Evolutionary conservation across 257 asterid genomes (phyloP).

Genomic region (Knoxia roxburghii): DNA sequence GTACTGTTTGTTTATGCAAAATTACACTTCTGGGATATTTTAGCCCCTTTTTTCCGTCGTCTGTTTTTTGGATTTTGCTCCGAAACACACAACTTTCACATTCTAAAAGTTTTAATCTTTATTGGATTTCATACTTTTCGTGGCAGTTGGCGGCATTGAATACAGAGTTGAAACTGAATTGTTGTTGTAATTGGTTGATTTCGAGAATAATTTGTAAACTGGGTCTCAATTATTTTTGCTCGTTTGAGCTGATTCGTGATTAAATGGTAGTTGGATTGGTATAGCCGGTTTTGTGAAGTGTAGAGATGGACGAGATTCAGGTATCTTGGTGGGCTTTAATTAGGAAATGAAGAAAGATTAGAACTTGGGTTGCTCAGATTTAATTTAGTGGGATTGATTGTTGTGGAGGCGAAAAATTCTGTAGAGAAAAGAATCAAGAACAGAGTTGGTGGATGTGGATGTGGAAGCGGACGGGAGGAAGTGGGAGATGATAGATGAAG

Average conservation of each 20-base stretch:
- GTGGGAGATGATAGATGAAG: constrained; percentile 43
- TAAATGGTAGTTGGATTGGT: constrained; percentile 9
- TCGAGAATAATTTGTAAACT: constrained; percentile 8
- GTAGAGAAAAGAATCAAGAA: neutral
- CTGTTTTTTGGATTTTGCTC: neutral
- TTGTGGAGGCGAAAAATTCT: neutral
- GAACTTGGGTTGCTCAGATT: neutral
- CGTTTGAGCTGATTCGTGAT: constrained; percentile 11
- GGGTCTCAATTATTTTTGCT: constrained; percentile 12
- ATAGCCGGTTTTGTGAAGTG: neutral
- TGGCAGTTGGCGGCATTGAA: constrained; percentile 2
- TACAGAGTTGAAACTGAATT: neutral
- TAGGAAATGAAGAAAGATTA: neutral
- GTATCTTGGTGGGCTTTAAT: constrained; percentile 5
- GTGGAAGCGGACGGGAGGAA: constrained; percentile 17
- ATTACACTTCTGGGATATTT: neutral
- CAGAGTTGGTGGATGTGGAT: constrained; percentile 5
- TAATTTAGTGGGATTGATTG: neutral
- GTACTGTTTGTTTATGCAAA: neutral
- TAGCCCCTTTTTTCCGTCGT: neutral
- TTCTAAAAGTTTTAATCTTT: constrained; percentile 11
- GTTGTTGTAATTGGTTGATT: neutral
- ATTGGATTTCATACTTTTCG: neutral
- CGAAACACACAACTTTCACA: constrained; percentile 7
- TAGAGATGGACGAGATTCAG: neutral